phyloP scores from a whole-genome alignment of 2,329 filamentous ascomycete genomes.

The Colletotrichum sp. region DNA sequence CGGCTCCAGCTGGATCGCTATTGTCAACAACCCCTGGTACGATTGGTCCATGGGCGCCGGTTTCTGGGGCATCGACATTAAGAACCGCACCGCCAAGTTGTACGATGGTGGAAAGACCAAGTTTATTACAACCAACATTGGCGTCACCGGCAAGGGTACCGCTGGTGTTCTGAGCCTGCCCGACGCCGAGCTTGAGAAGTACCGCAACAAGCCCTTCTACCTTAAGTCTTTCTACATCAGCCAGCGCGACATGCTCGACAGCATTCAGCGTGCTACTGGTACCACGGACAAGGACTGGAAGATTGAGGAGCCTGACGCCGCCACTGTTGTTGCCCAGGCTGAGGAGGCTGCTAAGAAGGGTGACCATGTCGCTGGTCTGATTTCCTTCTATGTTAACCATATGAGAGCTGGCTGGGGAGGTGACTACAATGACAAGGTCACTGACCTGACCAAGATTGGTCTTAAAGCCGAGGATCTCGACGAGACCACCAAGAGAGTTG shows the following conservation, averaged over 20 bases:
- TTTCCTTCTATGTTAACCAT: conserved; percentile 30
- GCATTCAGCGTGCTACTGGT: conserved; percentile 61
- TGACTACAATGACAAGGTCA: conserved; percentile 33
- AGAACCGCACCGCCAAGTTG: conserved; percentile 34
- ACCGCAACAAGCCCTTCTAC: conserved; percentile 52
- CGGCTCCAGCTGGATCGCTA: conserved; percentile 35
- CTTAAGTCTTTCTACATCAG: conserved; percentile 63
- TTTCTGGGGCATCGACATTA: conserved; percentile 35
- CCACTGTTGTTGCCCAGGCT: conserved; percentile 47
- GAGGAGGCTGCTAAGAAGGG: conserved; percentile 50
- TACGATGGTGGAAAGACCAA: conserved; percentile 62
- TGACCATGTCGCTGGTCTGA: conserved; percentile 51
- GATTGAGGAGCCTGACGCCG: conserved; percentile 44
- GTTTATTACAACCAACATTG: conserved; percentile 64
- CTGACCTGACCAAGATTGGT: conserved; percentile 29
- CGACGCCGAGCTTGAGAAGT: conserved; percentile 26
- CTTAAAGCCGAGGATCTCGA: conserved; percentile 33
- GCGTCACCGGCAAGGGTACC: conserved; percentile 53
- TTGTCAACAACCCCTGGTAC: conserved; percentile 37
- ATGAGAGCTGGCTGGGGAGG: conserved; percentile 36
- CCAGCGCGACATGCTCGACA: conserved; percentile 71
- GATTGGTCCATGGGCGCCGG: conserved; percentile 32
- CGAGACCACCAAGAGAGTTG: conserved; percentile 25
- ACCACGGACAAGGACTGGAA: conserved; percentile 66
- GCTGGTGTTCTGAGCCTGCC: conserved; percentile 45